Evolutionary conservation across 2,329 filamentous ascomycete genomes (phyloP), one percentile per base, ranked within the genome.

Genomic region (Akanthomyces dipterigenus): DNA sequence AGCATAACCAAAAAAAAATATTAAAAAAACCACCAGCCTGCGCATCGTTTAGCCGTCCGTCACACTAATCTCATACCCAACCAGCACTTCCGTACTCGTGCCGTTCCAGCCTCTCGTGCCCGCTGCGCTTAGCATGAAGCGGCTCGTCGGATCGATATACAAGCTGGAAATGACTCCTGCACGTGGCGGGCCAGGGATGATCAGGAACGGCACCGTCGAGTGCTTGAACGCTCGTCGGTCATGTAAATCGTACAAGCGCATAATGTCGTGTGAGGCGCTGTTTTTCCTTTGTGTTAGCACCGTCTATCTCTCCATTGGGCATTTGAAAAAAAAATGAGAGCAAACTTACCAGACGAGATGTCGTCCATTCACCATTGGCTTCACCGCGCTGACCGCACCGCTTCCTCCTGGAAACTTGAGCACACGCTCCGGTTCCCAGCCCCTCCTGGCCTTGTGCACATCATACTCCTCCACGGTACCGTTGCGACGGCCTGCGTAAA

Each of bases 61-160:
- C 24, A 75, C 74, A 12, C 70, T 71, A 60, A 99, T 96, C 76
- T 99, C 95, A 74, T 99, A 99, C 18, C 95, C 95, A 60, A 99
- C 85, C 63, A 99, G 73, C 0, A 95, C 91, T 76, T 99, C 95
- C 0, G 95, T 98, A 40, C 83, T 88, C 22, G 83, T 87, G 1
- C 95, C 95, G 73, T 98, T 95, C 95, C 95, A 99, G 1, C 95
- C 95, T 64, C 95, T 80, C 64, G 95, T 98, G 0, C 95, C 95
- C 5, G 91, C 93, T 0, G 91, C 90, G 2, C 90, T 93, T 38
- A 99, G 83, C 88, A 99, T 93, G 71, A 93, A 98, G 20, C 87
- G 83, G 71, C 91, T 93, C 0, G 91, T 90, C 5, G 90, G 90
- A 72, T 99, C 95, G 51, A 97, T 81, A 69, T 93, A 95, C 11